These are phyloP conservation scores for Thyridium curvatum DNA, from an alignment of 2,329 filamentous ascomycete species.

Conservation along the genomic window DNA sequence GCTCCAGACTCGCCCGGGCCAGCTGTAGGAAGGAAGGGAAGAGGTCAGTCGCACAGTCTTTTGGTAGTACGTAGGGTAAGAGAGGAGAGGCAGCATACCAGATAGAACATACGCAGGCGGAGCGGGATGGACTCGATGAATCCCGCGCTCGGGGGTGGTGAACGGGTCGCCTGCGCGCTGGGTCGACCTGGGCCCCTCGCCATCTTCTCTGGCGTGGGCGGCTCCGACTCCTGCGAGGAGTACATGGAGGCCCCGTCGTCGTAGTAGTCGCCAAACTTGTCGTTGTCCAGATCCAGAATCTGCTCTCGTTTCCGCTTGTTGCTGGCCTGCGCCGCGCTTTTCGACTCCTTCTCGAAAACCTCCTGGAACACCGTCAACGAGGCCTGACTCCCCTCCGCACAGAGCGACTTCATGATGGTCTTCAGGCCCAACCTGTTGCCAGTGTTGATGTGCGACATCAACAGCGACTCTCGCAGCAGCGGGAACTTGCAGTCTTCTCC, in stretches of 20 bases:
- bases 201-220: conserved; percentile 34
- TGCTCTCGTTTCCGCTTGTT: conserved; percentile 44
- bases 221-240: conserved; percentile 39
- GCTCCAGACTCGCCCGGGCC: conserved; percentile 38
- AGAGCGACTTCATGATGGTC: conserved; percentile 58
- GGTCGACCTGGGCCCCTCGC: conserved; percentile 16
- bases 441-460: conserved; percentile 52
- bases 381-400: conserved; percentile 56
- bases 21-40: no score
- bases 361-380: conserved; percentile 52
- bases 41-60: conserved; percentile 10
- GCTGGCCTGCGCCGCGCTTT: conserved; percentile 30
- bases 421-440: conserved; percentile 39
- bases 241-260: conserved; percentile 37
- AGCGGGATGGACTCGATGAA: conserved; percentile 51
- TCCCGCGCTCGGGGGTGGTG: conserved; percentile 19
- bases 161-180: conserved; percentile 3
- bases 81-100: conserved; percentile 29
- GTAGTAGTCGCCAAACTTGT: conserved; percentile 55
- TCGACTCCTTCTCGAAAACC: conserved; percentile 62
- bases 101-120: conserved; percentile 55
- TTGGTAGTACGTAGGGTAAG: not conserved
- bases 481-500: conserved; percentile 14
- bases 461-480: conserved; percentile 46
- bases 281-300: conserved; percentile 51